These are phyloP conservation scores for Xylaria longipes DNA, from an alignment of 495 filamentous ascomycete genomes.

Conservation along the genomic window DNA sequence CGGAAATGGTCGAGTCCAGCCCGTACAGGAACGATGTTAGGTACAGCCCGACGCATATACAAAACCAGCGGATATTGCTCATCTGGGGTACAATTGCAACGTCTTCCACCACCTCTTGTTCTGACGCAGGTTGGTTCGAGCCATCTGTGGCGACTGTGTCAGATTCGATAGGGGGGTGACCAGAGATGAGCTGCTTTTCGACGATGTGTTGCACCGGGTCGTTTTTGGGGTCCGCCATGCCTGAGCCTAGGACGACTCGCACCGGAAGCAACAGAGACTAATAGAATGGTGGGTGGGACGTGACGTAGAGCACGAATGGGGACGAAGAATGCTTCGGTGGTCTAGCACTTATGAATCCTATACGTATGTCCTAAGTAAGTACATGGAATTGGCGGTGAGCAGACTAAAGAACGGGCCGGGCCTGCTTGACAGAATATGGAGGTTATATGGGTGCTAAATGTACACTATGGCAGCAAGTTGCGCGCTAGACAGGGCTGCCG, in stretches of 20 bases:
- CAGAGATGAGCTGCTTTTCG: not conserved
- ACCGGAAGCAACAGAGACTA: not conserved
- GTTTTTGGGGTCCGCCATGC: not conserved
- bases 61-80: not conserved
- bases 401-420: not conserved
- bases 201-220: not conserved
- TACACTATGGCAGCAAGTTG: no score
- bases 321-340: not conserved
- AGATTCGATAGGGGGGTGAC: not conserved
- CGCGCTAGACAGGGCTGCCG: no score
- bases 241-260: not conserved
- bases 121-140: not conserved
- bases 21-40: not conserved
- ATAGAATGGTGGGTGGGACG: not conserved
- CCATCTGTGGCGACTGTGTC: not conserved
- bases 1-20: not conserved
- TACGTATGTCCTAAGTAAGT: no score
- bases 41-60: not conserved
- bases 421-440: not conserved
- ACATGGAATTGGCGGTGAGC: conserved; percentile 1
- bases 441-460: not conserved
- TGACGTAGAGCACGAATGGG: not conserved
- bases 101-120: not conserved
- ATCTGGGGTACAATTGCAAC: not conserved
- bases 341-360: not conserved